A percentile compares a stretch with the other conserved stretches of the same genome.
Evolutionary conservation across 208 protist genomes (phyloP).

Genomic region (Acanthamoeba healyi): DNA sequence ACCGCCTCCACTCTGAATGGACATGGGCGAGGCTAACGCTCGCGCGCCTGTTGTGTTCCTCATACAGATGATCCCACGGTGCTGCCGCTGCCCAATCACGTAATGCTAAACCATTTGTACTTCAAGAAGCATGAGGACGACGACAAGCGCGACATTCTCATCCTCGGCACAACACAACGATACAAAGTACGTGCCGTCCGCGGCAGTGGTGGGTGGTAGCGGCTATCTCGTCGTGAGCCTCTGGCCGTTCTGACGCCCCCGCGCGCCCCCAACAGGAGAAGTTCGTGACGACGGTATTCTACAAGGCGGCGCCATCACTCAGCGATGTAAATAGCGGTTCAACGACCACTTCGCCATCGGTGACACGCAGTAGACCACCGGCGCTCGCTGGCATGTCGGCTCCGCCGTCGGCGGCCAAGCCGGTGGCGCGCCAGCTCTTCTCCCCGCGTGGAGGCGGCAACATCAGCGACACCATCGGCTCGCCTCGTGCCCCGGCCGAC

Average conservation of each 20-base stretch:
- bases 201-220: too few relatives aligned
- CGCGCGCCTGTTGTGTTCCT: not conserved
- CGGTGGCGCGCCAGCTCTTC: slow-evolving; percentile 46
- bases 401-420: not conserved
- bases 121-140: slow-evolving; percentile 79
- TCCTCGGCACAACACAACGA: slow-evolving; percentile 81
- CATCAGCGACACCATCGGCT: slow-evolving; percentile 31
- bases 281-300: slow-evolving; percentile 15
- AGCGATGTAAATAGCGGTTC: slow-evolving; percentile 40
- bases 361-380: not conserved
- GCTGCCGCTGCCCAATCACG: slow-evolving; percentile 88
- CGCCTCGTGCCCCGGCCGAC: not conserved
- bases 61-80: slow-evolving; percentile 86
- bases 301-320: slow-evolving; percentile 25
- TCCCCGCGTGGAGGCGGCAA: slow-evolving; percentile 11
- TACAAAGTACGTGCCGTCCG: slow-evolving; percentile 78
- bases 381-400: not conserved
- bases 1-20: slow-evolving; percentile 76
- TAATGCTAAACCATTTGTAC: slow-evolving; percentile 90
- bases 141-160: slow-evolving; percentile 76
- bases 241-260: not conserved
- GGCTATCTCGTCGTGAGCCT: not conserved
- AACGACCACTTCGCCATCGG: not conserved
- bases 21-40: not conserved
- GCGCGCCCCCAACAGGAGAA: not conserved